Evolutionary conservation across 2,329 filamentous ascomycete species (phyloP).

Genomic region (Cercospora sesami): DNA sequence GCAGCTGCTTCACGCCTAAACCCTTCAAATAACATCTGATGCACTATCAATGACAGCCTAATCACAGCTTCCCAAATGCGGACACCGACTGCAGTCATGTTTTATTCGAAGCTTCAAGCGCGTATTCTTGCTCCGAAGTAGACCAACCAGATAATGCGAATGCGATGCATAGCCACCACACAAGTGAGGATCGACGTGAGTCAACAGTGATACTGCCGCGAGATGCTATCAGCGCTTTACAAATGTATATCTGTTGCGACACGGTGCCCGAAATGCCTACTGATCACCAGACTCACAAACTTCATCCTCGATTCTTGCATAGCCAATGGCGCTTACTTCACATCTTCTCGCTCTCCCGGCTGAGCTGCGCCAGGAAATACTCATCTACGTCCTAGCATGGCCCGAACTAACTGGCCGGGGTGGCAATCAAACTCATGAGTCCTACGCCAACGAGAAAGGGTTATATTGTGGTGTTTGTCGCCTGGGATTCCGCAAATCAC

Average conservation of each 20-base stretch:
- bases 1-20: too few relatives aligned
- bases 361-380: conserved; percentile 1
- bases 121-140: background rate
- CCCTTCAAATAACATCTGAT: background rate
- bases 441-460: too few relatives aligned
- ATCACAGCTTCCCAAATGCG: background rate
- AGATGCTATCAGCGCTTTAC: background rate
- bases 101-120: background rate
- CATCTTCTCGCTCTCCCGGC: background rate
- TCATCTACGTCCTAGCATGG: background rate
- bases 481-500: background rate
- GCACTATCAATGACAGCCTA: background rate
- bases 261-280: background rate
- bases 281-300: background rate
- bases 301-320: too few relatives aligned
- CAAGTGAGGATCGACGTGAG: background rate
- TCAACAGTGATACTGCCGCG: background rate
- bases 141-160: background rate
- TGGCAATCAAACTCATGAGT: too few relatives aligned
- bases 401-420: too few relatives aligned
- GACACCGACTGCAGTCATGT: background rate
- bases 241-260: background rate
- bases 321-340: background rate
- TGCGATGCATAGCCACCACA: background rate
- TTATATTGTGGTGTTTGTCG: background rate